Conservation (phyloP, 2,329 filamentous ascomycete species). For the Ophiostoma quercus region DNA sequence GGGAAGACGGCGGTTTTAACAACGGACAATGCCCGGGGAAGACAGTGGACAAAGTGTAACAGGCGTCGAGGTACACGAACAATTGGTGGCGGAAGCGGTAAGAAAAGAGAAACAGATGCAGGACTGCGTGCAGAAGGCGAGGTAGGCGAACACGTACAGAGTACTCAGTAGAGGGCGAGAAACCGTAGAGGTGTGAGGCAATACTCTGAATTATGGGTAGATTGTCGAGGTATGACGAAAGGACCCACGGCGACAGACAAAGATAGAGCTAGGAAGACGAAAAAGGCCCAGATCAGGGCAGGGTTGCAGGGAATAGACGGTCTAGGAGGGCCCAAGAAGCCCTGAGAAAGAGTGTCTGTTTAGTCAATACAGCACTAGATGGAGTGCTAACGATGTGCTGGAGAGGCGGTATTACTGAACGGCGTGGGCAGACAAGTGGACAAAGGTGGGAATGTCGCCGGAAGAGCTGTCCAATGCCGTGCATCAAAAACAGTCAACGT, state of each 20-base stretch:
- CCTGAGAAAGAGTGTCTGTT: no score
- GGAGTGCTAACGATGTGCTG: neutral
- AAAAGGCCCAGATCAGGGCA: conserved; percentile 1
- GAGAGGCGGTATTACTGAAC: neutral
- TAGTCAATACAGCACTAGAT: no score
- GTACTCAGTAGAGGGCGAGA: neutral
- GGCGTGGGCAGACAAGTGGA: neutral
- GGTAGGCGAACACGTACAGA: neutral
- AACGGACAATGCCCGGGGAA: neutral
- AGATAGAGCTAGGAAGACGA: neutral
- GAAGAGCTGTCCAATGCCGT: conserved; percentile 22
- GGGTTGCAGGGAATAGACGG: neutral
- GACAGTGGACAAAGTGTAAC: neutral
- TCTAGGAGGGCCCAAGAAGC: neutral
- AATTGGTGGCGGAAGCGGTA: neutral
- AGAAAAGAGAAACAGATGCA: neutral
- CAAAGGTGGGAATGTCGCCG: neutral
- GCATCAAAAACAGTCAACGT: conserved; percentile 15
- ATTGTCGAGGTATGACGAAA: conserved; percentile 8
- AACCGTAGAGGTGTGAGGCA: neutral
- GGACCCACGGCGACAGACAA: neutral
- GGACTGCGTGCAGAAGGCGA: no score
- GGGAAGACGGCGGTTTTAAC: neutral
- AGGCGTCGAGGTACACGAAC: neutral
- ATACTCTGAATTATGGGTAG: neutral